phyloP scores from a whole-genome alignment of 305 asterid genomes.

The Striga hermonthica region DNA sequence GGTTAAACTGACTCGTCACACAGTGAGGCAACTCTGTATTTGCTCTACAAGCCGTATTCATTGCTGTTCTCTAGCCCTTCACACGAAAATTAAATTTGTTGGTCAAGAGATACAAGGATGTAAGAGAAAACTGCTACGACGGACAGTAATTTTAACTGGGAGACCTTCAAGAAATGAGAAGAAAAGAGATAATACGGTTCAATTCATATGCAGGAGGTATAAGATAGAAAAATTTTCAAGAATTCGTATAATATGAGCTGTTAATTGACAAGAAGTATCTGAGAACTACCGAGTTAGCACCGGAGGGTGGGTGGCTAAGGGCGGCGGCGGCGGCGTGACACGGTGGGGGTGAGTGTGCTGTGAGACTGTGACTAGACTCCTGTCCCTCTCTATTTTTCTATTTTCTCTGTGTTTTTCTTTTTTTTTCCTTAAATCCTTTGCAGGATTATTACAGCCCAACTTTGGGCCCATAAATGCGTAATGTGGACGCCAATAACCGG shows the following conservation, averaged over 20 bases:
- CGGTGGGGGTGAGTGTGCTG: too few relatives aligned
- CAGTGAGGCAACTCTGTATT: constrained; percentile 42
- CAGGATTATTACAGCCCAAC: neutral
- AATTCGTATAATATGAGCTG: neutral
- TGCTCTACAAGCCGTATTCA: constrained; percentile 49
- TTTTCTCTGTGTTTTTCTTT: too few relatives aligned
- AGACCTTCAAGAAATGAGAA: neutral
- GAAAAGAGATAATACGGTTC: neutral
- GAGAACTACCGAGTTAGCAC: neutral
- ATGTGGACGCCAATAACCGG: neutral
- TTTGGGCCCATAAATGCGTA: neutral
- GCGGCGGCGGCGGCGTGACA: constrained; percentile 4
- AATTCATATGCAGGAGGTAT: neutral
- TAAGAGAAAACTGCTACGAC: too few relatives aligned
- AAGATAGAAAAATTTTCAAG: neutral
- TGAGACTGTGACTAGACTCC: too few relatives aligned
- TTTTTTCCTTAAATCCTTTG: too few relatives aligned
- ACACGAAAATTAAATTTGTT: too few relatives aligned
- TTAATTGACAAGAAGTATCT: constrained; percentile 3
- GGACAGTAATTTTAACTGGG: neutral
- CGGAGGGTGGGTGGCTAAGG: neutral
- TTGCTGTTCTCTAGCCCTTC: constrained; percentile 14
- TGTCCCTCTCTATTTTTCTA: too few relatives aligned
- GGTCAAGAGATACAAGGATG: neutral
- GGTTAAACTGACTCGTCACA: constrained; percentile 31